phyloP scores from a whole-genome alignment of 2,329 filamentous ascomycete genomes.

The Fusarium guadeloupense region DNA sequence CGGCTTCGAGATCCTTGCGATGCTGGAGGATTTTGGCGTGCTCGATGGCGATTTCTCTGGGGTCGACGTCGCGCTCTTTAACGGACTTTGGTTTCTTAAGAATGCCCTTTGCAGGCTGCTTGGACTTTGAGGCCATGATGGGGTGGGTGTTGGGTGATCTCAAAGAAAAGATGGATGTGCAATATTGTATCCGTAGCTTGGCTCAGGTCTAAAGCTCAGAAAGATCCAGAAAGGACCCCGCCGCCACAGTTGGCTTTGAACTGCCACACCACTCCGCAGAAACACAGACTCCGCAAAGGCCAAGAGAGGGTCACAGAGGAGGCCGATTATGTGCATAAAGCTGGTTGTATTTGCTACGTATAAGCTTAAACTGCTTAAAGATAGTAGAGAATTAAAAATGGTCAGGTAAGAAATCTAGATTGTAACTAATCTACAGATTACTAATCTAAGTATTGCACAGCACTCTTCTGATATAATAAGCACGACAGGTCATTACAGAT shows the following conservation, averaged over 20 bases:
- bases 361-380: too few species aligned
- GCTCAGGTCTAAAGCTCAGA: neutral
- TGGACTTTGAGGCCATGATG: slow-evolving; percentile 42
- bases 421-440: too few species aligned
- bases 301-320: neutral
- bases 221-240: slow-evolving; percentile 14
- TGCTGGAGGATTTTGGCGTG: slow-evolving; percentile 86
- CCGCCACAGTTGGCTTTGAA: slow-evolving; percentile 9
- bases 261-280: slow-evolving; percentile 13
- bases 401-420: too few species aligned
- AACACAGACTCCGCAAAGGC: neutral
- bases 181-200: slow-evolving; percentile 6
- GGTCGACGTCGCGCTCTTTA: slow-evolving; percentile 49
- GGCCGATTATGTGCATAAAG: too few species aligned
- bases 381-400: too few species aligned
- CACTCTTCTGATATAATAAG: slow-evolving; percentile 2
- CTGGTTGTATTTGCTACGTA: too few species aligned
- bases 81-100: slow-evolving; percentile 62
- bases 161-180: slow-evolving; percentile 1
- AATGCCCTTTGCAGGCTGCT: slow-evolving; percentile 61
- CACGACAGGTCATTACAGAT: neutral
- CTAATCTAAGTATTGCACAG: too few species aligned
- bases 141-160: neutral
- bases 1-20: slow-evolving; percentile 78
- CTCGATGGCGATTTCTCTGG: slow-evolving; percentile 74